These are phyloP conservation scores for Pisolithus albus DNA, from an alignment of 768 basidiomycete genomes.

Conservation along the genomic window DNA sequence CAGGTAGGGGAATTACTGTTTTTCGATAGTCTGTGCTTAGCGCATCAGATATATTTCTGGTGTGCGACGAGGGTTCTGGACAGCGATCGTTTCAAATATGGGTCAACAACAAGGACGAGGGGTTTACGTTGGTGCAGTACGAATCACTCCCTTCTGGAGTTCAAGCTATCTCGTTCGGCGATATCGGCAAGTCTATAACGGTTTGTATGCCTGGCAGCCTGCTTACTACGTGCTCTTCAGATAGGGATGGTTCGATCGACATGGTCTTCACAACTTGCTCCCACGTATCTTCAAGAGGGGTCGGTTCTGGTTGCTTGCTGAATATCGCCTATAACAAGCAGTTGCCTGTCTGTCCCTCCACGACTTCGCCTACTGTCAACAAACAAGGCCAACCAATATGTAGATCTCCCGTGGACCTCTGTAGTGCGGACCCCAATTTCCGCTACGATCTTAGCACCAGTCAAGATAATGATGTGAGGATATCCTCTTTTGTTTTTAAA, in stretches of 20 bases:
- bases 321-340: constrained; percentile 95
- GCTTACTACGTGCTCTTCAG: constrained; percentile 29
- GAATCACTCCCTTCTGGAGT: constrained; percentile 68
- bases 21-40: background rate
- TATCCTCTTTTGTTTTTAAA: background rate
- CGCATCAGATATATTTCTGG: constrained; percentile 73
- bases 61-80: constrained; percentile 64
- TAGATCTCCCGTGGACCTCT: constrained; percentile 73
- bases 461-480: constrained; percentile 44
- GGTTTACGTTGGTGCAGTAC: constrained; percentile 62
- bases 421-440: constrained; percentile 75
- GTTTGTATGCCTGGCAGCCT: background rate
- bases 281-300: constrained; percentile 61
- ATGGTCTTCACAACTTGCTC: constrained; percentile 86
- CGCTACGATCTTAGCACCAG: constrained; percentile 58
- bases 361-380: constrained; percentile 40
- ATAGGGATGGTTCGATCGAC: constrained; percentile 95
- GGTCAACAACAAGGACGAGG: constrained; percentile 75
- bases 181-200: constrained; percentile 58
- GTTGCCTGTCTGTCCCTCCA: constrained; percentile 65
- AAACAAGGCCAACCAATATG: constrained; percentile 54
- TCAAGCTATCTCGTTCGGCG: constrained; percentile 81
- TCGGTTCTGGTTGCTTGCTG: constrained; percentile 72
- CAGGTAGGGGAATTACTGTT: constrained; percentile 41
- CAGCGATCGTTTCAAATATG: constrained; percentile 80